Conservation (phyloP, 164 flowering plant genomes). For the Warburgia ugandensis region DNA sequence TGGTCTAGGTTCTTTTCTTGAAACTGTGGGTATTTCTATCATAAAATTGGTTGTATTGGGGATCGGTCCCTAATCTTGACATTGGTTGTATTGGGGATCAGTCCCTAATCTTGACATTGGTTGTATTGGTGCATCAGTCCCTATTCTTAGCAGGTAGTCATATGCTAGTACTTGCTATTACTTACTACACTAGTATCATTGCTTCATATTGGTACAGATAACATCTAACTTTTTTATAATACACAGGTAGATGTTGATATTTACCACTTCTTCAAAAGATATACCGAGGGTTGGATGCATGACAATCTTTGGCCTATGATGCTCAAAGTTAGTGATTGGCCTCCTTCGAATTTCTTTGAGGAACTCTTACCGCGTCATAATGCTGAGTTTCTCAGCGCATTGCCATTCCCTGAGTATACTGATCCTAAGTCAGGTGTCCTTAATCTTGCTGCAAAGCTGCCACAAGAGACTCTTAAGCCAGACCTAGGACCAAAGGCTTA, state of each 20-base stretch:
- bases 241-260: conserved; percentile 52
- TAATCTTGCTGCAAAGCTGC: conserved; percentile 52
- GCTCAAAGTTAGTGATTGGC: conserved; percentile 56
- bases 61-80: no score
- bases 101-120: no score
- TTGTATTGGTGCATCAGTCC: no score
- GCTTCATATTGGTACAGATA: no score
- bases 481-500: conserved; percentile 51
- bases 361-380: conserved; percentile 52
- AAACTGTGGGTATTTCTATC: no score
- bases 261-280: conserved; percentile 43
- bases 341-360: conserved; percentile 45
- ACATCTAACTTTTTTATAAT: conserved; percentile 3
- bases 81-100: no score
- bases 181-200: no score
- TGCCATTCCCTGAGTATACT: conserved; percentile 72
- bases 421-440: conserved; percentile 56
- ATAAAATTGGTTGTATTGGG: no score
- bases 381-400: conserved; percentile 32
- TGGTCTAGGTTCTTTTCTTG: no score
- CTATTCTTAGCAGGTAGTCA: no score
- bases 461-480: conserved; percentile 29
- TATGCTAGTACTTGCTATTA: no score
- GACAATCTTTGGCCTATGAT: conserved; percentile 34
- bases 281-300: conserved; percentile 36